Evolutionary conservation across 805 yeast genomes (phyloP).

Genomic region (Priceomyces fermenticarens): DNA sequence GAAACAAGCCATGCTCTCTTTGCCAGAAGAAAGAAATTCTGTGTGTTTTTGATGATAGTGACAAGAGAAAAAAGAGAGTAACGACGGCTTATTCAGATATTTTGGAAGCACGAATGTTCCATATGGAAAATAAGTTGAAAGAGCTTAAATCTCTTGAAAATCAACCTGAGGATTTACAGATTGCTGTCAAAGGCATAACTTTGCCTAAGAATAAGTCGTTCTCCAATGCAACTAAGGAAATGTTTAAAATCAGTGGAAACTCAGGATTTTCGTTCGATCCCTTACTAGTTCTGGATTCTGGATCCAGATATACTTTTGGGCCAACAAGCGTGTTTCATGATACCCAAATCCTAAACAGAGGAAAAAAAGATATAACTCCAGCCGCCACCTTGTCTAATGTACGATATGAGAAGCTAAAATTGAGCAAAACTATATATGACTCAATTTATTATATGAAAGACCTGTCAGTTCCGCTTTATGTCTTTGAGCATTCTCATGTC

Average conservation of each 20-base stretch:
- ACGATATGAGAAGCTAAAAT: too few species aligned
- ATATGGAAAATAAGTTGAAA: conserved; percentile 4
- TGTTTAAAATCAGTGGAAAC: not conserved
- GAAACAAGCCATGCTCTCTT: too few species aligned
- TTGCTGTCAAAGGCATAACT: not conserved
- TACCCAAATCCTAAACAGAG: conserved; percentile 4
- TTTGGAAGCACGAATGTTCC: conserved; percentile 5
- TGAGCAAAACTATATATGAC: too few species aligned
- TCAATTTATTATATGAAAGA: too few species aligned
- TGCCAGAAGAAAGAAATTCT: conserved; percentile 4
- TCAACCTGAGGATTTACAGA: conserved; percentile 4
- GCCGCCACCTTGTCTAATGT: not conserved
- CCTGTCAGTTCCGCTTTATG: too few species aligned
- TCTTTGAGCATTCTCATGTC: too few species aligned
- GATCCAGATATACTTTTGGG: conserved; percentile 6
- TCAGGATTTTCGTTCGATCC: not conserved
- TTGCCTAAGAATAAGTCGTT: not conserved
- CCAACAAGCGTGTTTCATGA: conserved; percentile 11
- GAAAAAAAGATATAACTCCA: not conserved
- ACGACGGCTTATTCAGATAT: conserved; percentile 6
- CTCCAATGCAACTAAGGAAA: not conserved
- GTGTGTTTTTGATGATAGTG: conserved; percentile 6
- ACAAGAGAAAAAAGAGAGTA: conserved; percentile 7
- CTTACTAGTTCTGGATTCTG: conserved; percentile 3
- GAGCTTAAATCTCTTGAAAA: conserved; percentile 1